phyloP scores from a whole-genome alignment of 352 stramenopile genomes.

The Globisporangium cylindrosporum region DNA sequence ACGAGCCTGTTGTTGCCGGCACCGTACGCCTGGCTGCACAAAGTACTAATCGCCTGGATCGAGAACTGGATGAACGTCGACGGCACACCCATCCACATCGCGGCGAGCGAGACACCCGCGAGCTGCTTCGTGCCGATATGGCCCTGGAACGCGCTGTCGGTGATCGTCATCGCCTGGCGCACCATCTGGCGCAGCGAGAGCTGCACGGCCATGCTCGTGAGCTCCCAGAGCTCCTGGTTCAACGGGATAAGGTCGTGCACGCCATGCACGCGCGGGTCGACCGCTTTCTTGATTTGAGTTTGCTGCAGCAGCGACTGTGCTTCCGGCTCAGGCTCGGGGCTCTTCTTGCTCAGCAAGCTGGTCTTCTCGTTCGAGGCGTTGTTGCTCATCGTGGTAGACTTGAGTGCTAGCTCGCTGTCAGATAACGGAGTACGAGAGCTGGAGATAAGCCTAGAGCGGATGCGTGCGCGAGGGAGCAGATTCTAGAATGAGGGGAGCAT shows the following conservation, averaged over 20 bases:
- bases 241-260: conserved; percentile 13
- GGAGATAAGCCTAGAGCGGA: background rate
- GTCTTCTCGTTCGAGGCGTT: conserved; percentile 4
- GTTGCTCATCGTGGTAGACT: background rate
- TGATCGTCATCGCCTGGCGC: conserved; percentile 67
- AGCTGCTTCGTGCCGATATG: conserved; percentile 66
- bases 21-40: conserved; percentile 72
- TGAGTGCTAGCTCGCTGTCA: background rate
- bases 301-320: background rate
- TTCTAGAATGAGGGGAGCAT: background rate
- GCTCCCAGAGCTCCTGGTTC: conserved; percentile 45
- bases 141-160: conserved; percentile 73
- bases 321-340: conserved; percentile 3
- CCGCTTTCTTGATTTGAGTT: background rate
- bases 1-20: conserved; percentile 61
- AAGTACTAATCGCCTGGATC: conserved; percentile 61
- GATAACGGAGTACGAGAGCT: background rate
- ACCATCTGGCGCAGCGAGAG: conserved; percentile 69
- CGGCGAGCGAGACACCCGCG: conserved; percentile 64
- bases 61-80: conserved; percentile 60
- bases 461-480: background rate
- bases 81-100: conserved; percentile 67
- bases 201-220: conserved; percentile 73
- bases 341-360: conserved; percentile 3
- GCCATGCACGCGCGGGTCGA: background rate